Base-by-base conservation (phyloP, 2,329 filamentous ascomycete genomes). In the Metarhizium album region DNA sequence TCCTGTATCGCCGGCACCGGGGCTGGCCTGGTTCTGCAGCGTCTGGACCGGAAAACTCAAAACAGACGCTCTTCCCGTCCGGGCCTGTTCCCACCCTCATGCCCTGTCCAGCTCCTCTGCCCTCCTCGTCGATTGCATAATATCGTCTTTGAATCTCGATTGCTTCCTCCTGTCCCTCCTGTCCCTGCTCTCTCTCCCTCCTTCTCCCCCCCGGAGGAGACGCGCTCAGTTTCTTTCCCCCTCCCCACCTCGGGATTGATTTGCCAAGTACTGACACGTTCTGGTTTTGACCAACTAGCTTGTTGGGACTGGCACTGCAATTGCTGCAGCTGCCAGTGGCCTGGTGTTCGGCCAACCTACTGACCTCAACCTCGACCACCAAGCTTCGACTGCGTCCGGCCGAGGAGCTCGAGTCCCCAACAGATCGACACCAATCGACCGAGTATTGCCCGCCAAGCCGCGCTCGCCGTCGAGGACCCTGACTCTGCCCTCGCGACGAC, bases 241-340 rank as follows among this genome's bases (percentile, higher is more conserved):
- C 11, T 35, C 14, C 14, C 38, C 14, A 16, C 14, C 9, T 29
- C 35, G 23, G 33, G 18, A 14, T 45, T 37, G 24, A 53, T 48
- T 56, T 56, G 48, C 52, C 56, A 24, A 50, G 46, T 54, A 57
- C 54, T 54, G 55, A 57, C 54, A 50, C 46, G 53, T 46, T 52
- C 57, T 61, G 50, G 56, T 54, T 53, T 53, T 47, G 49, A 54
- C 54, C 53, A 53, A 54, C 46, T 60, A 82, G 79, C 77, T 82
- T 60, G 75, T 81, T 67, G 79, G 78, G 66, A 75, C 78, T 58
- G 76, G 79, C 65, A 78, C 78, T 67, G 78, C 76, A 57, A 74
- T 80, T 64, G 79, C 78, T 67, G 77, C 78, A 61, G 78, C 78
- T 58, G 72, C 77, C 64, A 74, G 71, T 58, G 78, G 79, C 58